Base-by-base conservation (phyloP, 106 monocot genomes). In the Dendrobium officinale region DNA sequence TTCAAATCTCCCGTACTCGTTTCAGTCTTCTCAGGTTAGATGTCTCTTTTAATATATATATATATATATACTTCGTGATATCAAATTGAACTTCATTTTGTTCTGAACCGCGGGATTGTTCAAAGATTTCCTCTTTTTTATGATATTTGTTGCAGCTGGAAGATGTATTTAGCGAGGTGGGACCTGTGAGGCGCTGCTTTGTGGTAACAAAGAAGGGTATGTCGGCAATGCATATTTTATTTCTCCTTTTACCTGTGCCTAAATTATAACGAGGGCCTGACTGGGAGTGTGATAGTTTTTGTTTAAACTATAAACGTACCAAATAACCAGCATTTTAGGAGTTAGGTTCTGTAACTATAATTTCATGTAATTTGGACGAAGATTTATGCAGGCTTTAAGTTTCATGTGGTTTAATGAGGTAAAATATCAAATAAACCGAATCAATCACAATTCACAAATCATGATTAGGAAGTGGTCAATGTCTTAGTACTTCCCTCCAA, bases 131-230 rank as follows among this genome's bases (percentile, higher is more conserved):
- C 43, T n/a, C 5, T 74, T 74, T 5, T 74, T 72, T 16, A 6
- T 74, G 43, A 74, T 74, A 74, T 47, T 43, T 77, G 41, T 24
- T 88, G 68, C 79, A 94, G 97, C 86, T 98, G 42, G 89, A 94
- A 83, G 81, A 75, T 18, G 77, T 80, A 44, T 98, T 98, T 73
- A 92, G 92, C 58, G 97, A 98, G n/a, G 92, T 98, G 2, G 97
- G 92, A 3, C 94, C 97, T 0, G 92, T 98, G 47, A 75, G 94
- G 80, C 94, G 92, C 64, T 89, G 94, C 88, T 98, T 98, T 49
- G 79, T 95, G 84, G 94, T 98, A 15, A 48, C 85, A 7, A 26
- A 87, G 1, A 92, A 92, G 73, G 94, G 97, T 98, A 48, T 80
- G 79, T 5, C 2, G 20, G 11, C 15, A 51, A 9, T 5, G 24